Conservation (phyloP, 148 eudicot genomes). For the Fagopyrum homotropicum region DNA sequence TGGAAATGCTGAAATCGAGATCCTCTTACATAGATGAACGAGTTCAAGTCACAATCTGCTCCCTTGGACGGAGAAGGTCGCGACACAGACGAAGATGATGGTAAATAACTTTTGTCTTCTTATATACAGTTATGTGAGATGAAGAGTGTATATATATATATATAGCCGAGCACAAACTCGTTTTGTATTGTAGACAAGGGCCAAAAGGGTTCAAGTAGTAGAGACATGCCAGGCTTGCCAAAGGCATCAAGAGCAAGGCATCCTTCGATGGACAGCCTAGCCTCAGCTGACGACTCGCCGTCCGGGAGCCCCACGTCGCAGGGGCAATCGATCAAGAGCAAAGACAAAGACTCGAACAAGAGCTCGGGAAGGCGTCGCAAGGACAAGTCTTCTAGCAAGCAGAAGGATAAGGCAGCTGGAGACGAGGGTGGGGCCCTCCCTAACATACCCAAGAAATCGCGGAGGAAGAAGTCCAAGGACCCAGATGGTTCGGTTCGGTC, state of each 20-base stretch:
- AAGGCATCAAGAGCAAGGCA: conserved; percentile 5
- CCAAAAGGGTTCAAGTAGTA: conserved; percentile 12
- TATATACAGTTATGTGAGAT: no score
- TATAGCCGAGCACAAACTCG: no score
- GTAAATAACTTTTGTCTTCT: no score
- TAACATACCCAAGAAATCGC: conserved; percentile 51
- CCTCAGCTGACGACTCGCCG: neutral
- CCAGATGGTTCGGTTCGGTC: conserved; percentile 22
- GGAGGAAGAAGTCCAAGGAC: conserved; percentile 62
- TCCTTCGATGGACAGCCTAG: conserved; percentile 7
- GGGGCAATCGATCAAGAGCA: neutral
- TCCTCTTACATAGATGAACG: conserved; percentile 49
- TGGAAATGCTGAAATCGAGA: neutral
- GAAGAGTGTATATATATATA: no score
- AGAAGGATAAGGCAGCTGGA: conserved; percentile 5
- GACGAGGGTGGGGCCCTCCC: conserved; percentile 22
- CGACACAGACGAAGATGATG: no score
- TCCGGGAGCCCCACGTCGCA: neutral
- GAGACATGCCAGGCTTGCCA: neutral
- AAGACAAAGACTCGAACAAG: neutral
- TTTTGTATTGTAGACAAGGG: conserved; percentile 16
- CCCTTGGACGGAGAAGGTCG: neutral
- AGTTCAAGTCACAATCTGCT: conserved; percentile 34
- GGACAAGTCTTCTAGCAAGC: conserved; percentile 8
- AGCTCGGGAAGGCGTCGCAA: conserved; percentile 5